phyloP scores from a whole-genome alignment of 768 basidiomycete species.

The Rhizopogon sp. region DNA sequence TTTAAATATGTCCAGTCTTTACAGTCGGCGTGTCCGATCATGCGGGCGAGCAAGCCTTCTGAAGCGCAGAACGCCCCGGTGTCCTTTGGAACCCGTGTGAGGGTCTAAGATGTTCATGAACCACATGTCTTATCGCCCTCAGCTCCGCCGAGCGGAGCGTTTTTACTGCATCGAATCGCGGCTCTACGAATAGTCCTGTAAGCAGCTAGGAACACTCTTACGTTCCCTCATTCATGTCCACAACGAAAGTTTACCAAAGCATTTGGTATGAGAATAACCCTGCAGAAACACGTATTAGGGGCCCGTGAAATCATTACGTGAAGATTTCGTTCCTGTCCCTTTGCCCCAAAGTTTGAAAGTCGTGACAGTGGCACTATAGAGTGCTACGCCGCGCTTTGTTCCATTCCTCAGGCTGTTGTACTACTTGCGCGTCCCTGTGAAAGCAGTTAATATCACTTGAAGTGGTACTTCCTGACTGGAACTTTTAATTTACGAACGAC shows the following conservation, averaged over 20 bases:
- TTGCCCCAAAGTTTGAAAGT: background rate
- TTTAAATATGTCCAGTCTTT: background rate
- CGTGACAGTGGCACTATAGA: background rate
- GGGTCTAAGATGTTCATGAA: background rate
- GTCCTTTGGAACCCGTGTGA: background rate
- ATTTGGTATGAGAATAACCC: background rate
- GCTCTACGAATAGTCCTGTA: background rate
- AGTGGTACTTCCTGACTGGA: background rate
- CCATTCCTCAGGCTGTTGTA: too few relatives aligned
- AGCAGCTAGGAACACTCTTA: background rate
- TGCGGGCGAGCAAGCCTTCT: background rate
- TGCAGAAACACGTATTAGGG: background rate
- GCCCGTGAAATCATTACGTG: background rate
- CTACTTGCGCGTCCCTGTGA: too few relatives aligned
- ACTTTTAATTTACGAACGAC: background rate
- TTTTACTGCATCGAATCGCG: background rate
- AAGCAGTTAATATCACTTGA: background rate
- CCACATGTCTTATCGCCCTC: background rate
- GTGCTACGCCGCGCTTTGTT: background rate
- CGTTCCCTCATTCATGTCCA: background rate
- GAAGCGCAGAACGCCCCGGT: background rate
- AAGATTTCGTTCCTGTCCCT: background rate
- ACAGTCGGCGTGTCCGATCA: background rate
- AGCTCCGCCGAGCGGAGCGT: background rate
- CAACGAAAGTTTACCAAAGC: background rate